Evolutionary conservation across 129 eudicot genomes (phyloP), one percentile per base, ranked within the genome.

Genomic region (Heracleum sosnowskyi): DNA sequence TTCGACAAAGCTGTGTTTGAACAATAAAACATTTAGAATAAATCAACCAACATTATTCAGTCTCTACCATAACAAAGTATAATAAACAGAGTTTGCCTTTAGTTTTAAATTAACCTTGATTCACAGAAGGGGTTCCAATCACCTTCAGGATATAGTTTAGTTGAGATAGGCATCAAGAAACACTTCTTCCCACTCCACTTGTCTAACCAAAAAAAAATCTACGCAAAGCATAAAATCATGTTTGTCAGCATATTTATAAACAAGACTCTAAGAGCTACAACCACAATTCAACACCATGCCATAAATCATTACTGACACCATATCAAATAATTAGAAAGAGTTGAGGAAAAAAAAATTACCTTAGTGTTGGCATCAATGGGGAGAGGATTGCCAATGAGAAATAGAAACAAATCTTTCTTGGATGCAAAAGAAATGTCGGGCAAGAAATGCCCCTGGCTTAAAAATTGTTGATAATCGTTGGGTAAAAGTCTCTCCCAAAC

Each of bases 401-500:
- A 75, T 9, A 86, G 55, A 76, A 74, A 90, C 40, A 90, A 76
- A 34, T 81, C 80, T 82, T 85, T 90, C 76, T 86, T 90, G 0
- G 89, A 84, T n/a, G 11, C 69, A 55, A 76, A 76, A n/a, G 31
- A 5, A 42, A 66, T 18, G 22, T 33, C 4, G 8, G 73, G 73
- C 22, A 68, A 22, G 45, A 0, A 53, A 20, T 37, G 84, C 40
- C 80, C 49, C 31, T 84, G 85, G 70, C 83, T 29, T 13, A 89
- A 40, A 8, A 89, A 68, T 17, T 84, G 78, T 22, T 68, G 88
- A 45, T 87, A 90, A 80, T 91, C 89, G 11, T 41, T 10, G 22
- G 97, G 98, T 84, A 93, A 69, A 45, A 93, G 86, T 4, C 86
- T 84, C 79, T 83, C 91, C 98, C 98, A 93, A 17, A 91, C 91